Conservation (phyloP, 495 filamentous ascomycete species). For the Penicillium nucicola region DNA sequence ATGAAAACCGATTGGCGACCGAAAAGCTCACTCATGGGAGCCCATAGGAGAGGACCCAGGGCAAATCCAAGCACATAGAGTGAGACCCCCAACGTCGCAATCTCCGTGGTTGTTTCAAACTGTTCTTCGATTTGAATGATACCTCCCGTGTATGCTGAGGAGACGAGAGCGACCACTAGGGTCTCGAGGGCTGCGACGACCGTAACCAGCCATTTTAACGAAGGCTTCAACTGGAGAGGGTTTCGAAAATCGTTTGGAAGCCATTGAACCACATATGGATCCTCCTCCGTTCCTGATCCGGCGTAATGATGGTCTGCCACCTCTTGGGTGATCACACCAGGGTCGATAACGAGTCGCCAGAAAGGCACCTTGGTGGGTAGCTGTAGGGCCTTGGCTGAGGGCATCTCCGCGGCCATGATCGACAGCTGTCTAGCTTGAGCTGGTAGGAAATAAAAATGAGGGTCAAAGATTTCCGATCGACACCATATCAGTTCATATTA, state of each 20-base stretch:
- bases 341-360: constrained; percentile 39
- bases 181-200: constrained; percentile 61
- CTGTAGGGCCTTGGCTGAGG: constrained; percentile 2
- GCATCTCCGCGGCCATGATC: constrained; percentile 11
- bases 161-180: constrained; percentile 66
- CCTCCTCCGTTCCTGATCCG: constrained; percentile 63
- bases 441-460: background rate
- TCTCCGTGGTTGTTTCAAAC: constrained; percentile 51
- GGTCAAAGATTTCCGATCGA: too few species aligned
- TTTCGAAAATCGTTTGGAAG: constrained; percentile 65
- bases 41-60: constrained; percentile 53
- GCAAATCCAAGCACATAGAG: constrained; percentile 71
- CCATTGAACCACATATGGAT: constrained; percentile 69
- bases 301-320: constrained; percentile 54
- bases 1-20: constrained; percentile 66
- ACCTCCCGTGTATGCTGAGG: constrained; percentile 69
- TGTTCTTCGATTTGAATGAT: constrained; percentile 51
- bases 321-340: constrained; percentile 45
- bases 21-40: constrained; percentile 61
- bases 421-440: background rate
- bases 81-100: constrained; percentile 63
- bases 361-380: constrained; percentile 22
- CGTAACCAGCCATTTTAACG: constrained; percentile 65
- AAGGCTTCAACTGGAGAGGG: constrained; percentile 53
- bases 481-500: too few species aligned